Percentiles rank a stretch among this genome's conserved stretches.
Conservation (phyloP, 2,329 filamentous ascomycete genomes). For the Elsinoe perseae region DNA sequence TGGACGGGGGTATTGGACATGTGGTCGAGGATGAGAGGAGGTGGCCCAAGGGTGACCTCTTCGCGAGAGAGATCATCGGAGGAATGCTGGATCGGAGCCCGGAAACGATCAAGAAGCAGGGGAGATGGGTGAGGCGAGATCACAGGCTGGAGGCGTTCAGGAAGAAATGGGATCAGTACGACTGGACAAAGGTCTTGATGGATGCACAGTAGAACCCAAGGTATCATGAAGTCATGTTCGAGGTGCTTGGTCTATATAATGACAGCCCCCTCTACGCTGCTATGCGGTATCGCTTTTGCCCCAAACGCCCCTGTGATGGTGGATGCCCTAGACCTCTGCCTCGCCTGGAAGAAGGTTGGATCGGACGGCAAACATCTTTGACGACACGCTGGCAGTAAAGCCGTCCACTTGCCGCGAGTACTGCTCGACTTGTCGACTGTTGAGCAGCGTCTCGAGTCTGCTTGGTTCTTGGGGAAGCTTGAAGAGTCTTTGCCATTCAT, state of each 20-base stretch:
- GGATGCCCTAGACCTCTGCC: constrained; percentile 13
- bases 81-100: constrained; percentile 82
- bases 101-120: constrained; percentile 82
- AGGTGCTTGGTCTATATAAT: background rate
- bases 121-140: constrained; percentile 67
- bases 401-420: constrained; percentile 96
- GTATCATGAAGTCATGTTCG: constrained; percentile 8
- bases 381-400: constrained; percentile 81
- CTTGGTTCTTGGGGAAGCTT: constrained; percentile 95
- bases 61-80: constrained; percentile 83
- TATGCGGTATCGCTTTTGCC: constrained; percentile 8
- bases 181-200: constrained; percentile 66
- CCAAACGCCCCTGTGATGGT: constrained; percentile 2
- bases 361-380: constrained; percentile 97
- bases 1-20: constrained; percentile 89
- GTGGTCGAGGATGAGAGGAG: constrained; percentile 76
- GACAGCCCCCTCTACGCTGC: background rate
- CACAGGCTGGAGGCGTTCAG: constrained; percentile 66
- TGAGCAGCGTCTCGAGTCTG: constrained; percentile 85
- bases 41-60: constrained; percentile 88
- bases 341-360: constrained; percentile 56
- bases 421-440: constrained; percentile 93
- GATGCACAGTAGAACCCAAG: constrained; percentile 31
- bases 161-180: constrained; percentile 84
- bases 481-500: constrained; percentile 97